These are phyloP conservation scores for Saccharum hybrid DNA, from an alignment of 202 grass and related monocot genomes.

Conservation along the genomic window DNA sequence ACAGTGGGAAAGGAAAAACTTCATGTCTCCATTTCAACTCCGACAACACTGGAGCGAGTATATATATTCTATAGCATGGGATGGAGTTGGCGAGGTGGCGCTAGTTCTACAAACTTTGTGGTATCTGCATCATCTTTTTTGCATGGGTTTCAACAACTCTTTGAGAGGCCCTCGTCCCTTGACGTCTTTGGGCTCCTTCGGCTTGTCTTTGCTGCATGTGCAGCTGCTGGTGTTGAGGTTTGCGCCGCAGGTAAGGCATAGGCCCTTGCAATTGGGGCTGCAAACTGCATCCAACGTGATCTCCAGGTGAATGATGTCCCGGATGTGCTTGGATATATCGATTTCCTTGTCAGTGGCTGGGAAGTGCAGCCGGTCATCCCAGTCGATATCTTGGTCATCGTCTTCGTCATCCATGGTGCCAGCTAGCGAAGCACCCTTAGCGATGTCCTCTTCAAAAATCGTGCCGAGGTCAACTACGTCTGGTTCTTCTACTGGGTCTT, in stretches of 20 bases:
- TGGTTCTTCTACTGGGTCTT: slow-evolving; percentile 69
- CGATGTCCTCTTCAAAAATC: slow-evolving; percentile 45
- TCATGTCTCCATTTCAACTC: slow-evolving; percentile 3
- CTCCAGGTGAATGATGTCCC: slow-evolving; percentile 80
- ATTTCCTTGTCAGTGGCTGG: slow-evolving; percentile 68
- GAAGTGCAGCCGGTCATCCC: slow-evolving; percentile 84
- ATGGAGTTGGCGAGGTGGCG: neutral
- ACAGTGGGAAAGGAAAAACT: neutral
- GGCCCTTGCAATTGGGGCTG: slow-evolving; percentile 66
- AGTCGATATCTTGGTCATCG: slow-evolving; percentile 64
- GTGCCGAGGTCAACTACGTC: slow-evolving; percentile 56
- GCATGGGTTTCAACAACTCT: slow-evolving; percentile 58
- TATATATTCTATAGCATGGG: neutral
- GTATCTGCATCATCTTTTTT: slow-evolving; percentile 30
- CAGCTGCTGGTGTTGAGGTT: slow-evolving; percentile 78
- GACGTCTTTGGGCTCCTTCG: neutral
- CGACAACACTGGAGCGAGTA: neutral
- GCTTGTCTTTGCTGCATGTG: slow-evolving; percentile 42
- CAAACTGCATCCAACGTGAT: slow-evolving; percentile 72
- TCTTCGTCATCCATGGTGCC: slow-evolving; percentile 17
- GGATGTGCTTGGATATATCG: slow-evolving; percentile 85
- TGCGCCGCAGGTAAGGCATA: slow-evolving; percentile 67
- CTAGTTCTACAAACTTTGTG: neutral
- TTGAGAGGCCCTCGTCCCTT: slow-evolving; percentile 52
- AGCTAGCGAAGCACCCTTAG: slow-evolving; percentile 26